Percentiles rank a stretch among this genome's conserved stretches.
phyloP scores from a whole-genome alignment of 2,329 filamentous ascomycete genomes.

The Teratosphaeria zuluensis region DNA sequence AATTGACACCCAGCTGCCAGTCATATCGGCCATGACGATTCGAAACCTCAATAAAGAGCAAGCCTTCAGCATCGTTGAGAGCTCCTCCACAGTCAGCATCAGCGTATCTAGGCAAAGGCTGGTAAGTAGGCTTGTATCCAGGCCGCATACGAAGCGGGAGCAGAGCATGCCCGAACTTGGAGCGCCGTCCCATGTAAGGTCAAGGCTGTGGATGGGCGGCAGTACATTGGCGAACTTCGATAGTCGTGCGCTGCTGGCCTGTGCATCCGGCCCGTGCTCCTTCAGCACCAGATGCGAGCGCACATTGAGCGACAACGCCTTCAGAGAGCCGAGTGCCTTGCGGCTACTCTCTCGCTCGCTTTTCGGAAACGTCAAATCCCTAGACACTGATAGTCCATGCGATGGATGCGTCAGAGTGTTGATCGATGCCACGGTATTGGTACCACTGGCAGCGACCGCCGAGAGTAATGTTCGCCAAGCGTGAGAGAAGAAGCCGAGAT shows the following conservation, averaged over 20 bases:
- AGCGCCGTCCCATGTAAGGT: not conserved
- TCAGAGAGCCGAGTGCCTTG: not conserved
- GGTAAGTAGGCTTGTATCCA: not conserved
- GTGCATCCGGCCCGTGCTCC: not conserved
- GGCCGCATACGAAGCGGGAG: not conserved
- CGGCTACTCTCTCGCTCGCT: not conserved
- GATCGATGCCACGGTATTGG: not conserved
- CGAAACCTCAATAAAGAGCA: not conserved
- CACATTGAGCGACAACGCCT: not conserved
- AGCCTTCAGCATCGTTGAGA: not conserved
- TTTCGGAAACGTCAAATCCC: not conserved
- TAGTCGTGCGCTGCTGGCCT: not conserved
- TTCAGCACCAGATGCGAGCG: not conserved
- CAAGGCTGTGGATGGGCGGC: not conserved
- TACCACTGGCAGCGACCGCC: not conserved
- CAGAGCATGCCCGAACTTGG: not conserved
- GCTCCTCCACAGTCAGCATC: not conserved
- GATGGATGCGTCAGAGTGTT: not conserved
- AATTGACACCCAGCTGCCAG: constrained; percentile 17
- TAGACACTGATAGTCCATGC: not conserved
- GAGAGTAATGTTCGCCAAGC: constrained; percentile 2
- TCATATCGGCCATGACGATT: constrained; percentile 8
- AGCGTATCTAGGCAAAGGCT: not conserved
- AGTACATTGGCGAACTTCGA: not conserved
- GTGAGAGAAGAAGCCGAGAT: not conserved